Conservation (phyloP, 768 basidiomycete genomes). For the Imleria badia region DNA sequence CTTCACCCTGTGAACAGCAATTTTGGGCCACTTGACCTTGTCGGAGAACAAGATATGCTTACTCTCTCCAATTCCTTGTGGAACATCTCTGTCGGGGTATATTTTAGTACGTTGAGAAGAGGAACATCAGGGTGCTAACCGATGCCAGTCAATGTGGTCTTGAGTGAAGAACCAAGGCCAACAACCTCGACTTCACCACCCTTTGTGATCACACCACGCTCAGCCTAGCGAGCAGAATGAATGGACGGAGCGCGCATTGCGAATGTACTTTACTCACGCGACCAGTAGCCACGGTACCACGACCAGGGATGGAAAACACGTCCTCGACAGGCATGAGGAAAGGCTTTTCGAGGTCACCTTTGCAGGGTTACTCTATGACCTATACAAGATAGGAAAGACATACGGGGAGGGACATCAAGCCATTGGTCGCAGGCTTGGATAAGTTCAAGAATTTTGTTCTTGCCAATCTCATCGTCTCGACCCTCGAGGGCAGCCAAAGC, state of each 20-base stretch:
- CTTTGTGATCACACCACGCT: constrained; percentile 89
- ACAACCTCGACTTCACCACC: constrained; percentile 93
- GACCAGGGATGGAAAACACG: constrained; percentile 96
- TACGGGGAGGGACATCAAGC: constrained; percentile 92
- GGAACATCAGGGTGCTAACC: constrained; percentile 40
- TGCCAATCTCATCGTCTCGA: constrained; percentile 75
- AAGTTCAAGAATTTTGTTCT: constrained; percentile 76
- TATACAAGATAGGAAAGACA: constrained; percentile 27
- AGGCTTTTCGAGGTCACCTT: constrained; percentile 95
- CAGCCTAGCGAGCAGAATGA: constrained; percentile 53
- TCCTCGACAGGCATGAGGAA: constrained; percentile 97
- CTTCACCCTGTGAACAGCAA: constrained; percentile 65
- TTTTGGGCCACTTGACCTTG: constrained; percentile 2
- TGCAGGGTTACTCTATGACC: neutral
- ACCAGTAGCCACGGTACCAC: constrained; percentile 97
- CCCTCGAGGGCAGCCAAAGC: constrained; percentile 94
- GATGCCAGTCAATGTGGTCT: constrained; percentile 95
- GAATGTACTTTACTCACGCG: constrained; percentile 50
- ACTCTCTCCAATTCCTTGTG: constrained; percentile 98
- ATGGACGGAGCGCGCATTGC: neutral
- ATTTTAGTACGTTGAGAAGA: constrained; percentile 3
- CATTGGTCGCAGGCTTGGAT: constrained; percentile 87
- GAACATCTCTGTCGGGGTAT: constrained; percentile 80
- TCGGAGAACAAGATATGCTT: constrained; percentile 18
- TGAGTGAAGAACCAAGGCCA: constrained; percentile 76